These are phyloP conservation scores for Quercus rubra DNA, from an alignment of 306 rosid species.

Conservation along the genomic window DNA sequence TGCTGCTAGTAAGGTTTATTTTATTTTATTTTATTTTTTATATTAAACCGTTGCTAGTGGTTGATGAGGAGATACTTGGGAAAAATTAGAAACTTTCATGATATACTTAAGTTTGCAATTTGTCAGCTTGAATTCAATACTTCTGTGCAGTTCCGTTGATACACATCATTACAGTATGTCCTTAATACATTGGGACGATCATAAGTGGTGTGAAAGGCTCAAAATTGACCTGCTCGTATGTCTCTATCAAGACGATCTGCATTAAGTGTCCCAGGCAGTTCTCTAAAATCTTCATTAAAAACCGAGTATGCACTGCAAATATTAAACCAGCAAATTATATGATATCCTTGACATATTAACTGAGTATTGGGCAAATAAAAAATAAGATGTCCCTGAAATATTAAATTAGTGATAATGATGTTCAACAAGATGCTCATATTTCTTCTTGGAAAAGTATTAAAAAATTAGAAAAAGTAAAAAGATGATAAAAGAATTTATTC, in stretches of 20 bases:
- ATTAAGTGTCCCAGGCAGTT: constrained; percentile 88
- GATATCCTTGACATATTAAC: background rate
- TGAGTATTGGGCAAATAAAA: background rate
- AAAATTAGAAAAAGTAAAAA: background rate
- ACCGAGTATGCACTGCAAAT: constrained; percentile 85
- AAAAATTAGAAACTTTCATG: background rate
- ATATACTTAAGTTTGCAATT: background rate
- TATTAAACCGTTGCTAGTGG: background rate
- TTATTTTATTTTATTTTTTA: too few relatives aligned
- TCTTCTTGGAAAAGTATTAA: background rate
- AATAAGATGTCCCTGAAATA: background rate
- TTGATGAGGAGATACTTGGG: background rate
- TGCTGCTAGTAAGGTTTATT: background rate
- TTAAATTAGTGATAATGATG: background rate
- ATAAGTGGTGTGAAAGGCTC: constrained; percentile 26
- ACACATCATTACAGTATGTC: background rate
- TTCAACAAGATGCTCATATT: background rate
- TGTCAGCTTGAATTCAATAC: background rate
- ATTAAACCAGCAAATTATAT: background rate
- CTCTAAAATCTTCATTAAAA: constrained; percentile 91
- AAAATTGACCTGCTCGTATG: constrained; percentile 83
- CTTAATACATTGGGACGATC: constrained; percentile 1
- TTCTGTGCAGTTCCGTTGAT: background rate
- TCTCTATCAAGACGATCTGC: constrained; percentile 89
- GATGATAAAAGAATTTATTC: background rate